phyloP scores from a whole-genome alignment of 495 filamentous ascomycete genomes.

The Annulohypoxylon maeteangense region DNA sequence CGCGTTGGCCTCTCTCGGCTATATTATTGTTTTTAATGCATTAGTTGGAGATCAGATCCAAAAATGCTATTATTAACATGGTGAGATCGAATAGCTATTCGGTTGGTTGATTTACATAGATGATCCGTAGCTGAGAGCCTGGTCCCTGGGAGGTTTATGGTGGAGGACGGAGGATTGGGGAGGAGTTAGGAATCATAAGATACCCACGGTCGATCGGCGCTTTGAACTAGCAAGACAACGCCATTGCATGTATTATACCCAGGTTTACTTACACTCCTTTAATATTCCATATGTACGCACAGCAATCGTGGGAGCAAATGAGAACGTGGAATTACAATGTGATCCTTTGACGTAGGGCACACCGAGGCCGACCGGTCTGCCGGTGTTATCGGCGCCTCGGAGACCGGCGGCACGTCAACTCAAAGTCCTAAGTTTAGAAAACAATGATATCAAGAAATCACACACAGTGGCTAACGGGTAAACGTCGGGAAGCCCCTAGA shows the following conservation, averaged over 20 bases:
- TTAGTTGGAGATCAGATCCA: conserved; percentile 19
- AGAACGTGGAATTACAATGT: neutral
- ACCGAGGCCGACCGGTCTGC: conserved; percentile 1
- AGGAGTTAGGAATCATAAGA: neutral
- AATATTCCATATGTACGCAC: neutral
- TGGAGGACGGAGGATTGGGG: neutral
- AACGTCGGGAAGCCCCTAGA: no score
- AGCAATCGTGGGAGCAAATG: neutral
- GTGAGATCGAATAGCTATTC: neutral
- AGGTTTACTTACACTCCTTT: conserved; percentile 6
- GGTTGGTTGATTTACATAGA: neutral
- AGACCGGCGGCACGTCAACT: conserved; percentile 9
- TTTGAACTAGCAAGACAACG: neutral
- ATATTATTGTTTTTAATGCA: conserved; percentile 30
- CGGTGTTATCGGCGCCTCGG: conserved; percentile 18
- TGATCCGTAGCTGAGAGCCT: neutral
- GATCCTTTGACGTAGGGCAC: neutral
- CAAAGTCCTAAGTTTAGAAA: neutral
- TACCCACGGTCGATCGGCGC: neutral
- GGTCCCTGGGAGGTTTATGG: neutral
- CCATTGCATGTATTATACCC: neutral
- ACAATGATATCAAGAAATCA: neutral
- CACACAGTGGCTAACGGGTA: no score
- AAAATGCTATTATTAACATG: conserved; percentile 17
- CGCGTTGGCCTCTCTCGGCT: conserved; percentile 13